phyloP scores from a whole-genome alignment of 192 early-diverging fungal species.

The Neocallimastix lanati region DNA sequence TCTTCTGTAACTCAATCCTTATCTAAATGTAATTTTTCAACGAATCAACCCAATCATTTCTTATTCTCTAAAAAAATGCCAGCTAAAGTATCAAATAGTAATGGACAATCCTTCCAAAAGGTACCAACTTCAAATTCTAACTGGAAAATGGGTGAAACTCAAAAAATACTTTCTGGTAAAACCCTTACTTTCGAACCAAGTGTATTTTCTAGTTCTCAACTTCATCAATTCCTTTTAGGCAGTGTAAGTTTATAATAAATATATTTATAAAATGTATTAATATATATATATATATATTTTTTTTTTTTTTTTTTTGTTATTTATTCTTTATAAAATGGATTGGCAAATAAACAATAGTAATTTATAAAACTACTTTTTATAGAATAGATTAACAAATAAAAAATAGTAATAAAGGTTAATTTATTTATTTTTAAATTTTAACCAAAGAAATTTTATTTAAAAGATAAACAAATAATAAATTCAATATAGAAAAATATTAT shows the following conservation, averaged over 20 bases:
- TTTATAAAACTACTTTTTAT: too few relatives aligned
- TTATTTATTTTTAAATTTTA: too few relatives aligned
- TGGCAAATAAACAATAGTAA: too few relatives aligned
- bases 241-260: background rate
- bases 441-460: too few relatives aligned
- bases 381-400: too few relatives aligned
- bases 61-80: background rate
- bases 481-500: too few relatives aligned
- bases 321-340: too few relatives aligned
- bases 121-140: background rate
- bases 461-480: too few relatives aligned
- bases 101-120: background rate
- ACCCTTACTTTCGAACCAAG: background rate
- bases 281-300: too few relatives aligned
- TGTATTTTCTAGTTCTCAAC: background rate
- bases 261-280: too few relatives aligned
- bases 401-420: too few relatives aligned
- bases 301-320: too few relatives aligned
- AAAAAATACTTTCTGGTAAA: background rate
- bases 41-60: background rate
- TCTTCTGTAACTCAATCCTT: background rate
- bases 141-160: background rate
- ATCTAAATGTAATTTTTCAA: background rate
- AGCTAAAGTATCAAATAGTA: background rate
- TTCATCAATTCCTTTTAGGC: background rate